These are phyloP conservation scores for Arabidopsis suecica DNA, from an alignment of 345 rosid genomes.

Conservation along the genomic window DNA sequence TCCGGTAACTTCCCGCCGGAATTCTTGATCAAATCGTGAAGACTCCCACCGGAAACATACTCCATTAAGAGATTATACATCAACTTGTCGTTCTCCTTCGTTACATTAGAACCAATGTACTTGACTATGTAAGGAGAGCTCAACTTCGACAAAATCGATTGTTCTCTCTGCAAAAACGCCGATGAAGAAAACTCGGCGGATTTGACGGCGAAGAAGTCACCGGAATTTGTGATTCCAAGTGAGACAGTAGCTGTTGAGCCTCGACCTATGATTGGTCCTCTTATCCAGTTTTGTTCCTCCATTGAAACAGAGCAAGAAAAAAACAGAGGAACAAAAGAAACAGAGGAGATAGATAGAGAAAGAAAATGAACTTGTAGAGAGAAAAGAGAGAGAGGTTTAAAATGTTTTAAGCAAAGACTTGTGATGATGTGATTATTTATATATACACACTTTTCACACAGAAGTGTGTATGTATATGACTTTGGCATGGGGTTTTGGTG, in stretches of 20 bases:
- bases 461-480: constrained; percentile 34
- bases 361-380: constrained; percentile 9
- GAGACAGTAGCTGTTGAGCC: constrained; percentile 90
- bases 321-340: constrained; percentile 18
- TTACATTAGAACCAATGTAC: constrained; percentile 61
- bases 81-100: constrained; percentile 41
- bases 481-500: constrained; percentile 47
- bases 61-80: constrained; percentile 73
- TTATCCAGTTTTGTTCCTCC: constrained; percentile 66
- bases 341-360: constrained; percentile 14
- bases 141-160: constrained; percentile 55
- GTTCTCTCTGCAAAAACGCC: constrained; percentile 59
- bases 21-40: constrained; percentile 58
- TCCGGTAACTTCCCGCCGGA: constrained; percentile 68
- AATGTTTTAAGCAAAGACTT: constrained; percentile 38
- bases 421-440: constrained; percentile 35
- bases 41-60: constrained; percentile 71
- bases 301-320: constrained; percentile 36
- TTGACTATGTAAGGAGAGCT: constrained; percentile 65
- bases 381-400: constrained; percentile 25
- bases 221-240: constrained; percentile 59
- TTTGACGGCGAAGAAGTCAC: constrained; percentile 70
- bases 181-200: constrained; percentile 64
- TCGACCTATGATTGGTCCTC: constrained; percentile 81
- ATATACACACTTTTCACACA: constrained; percentile 28